Percentiles rank a stretch among this genome's conserved stretches.
These are phyloP conservation scores for Quercus parvula DNA, from an alignment of 306 rosid species.

Conservation along the genomic window DNA sequence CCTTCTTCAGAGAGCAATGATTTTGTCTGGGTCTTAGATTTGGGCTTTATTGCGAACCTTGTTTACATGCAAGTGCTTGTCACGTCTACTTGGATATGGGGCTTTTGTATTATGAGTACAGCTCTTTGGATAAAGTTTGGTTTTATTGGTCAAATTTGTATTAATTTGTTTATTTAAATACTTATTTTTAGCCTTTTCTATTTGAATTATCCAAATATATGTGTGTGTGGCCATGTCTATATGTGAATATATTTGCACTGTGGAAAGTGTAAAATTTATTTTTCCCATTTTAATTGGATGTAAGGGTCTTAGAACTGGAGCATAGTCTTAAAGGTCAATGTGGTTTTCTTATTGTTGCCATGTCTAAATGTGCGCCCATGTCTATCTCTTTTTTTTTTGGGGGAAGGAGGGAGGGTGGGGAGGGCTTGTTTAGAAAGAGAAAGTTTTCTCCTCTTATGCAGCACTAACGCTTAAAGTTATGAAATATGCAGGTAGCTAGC, in stretches of 20 bases:
- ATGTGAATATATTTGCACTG: too few relatives aligned
- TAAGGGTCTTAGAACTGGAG: neutral
- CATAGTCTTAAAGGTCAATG: neutral
- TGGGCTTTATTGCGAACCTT: neutral
- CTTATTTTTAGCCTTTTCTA: neutral
- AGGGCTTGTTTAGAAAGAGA: too few relatives aligned
- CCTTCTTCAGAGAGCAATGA: neutral
- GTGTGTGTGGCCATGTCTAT: too few relatives aligned
- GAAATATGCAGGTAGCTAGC: constrained; percentile 72
- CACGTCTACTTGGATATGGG: neutral
- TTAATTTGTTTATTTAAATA: neutral
- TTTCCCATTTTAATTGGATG: neutral
- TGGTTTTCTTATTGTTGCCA: neutral
- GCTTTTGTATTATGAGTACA: neutral
- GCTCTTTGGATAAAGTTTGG: neutral
- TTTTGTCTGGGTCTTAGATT: neutral
- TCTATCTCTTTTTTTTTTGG: too few relatives aligned
- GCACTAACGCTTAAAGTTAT: constrained; percentile 27
- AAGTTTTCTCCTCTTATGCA: neutral
- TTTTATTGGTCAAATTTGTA: neutral
- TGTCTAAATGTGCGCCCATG: neutral
- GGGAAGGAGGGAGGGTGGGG: too few relatives aligned
- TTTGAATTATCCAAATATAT: neutral
- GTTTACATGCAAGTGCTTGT: neutral
- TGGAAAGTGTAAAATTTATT: neutral